Conservation (phyloP, 2,329 filamentous ascomycete genomes). For the Chrysoporthe austroafricana region DNA sequence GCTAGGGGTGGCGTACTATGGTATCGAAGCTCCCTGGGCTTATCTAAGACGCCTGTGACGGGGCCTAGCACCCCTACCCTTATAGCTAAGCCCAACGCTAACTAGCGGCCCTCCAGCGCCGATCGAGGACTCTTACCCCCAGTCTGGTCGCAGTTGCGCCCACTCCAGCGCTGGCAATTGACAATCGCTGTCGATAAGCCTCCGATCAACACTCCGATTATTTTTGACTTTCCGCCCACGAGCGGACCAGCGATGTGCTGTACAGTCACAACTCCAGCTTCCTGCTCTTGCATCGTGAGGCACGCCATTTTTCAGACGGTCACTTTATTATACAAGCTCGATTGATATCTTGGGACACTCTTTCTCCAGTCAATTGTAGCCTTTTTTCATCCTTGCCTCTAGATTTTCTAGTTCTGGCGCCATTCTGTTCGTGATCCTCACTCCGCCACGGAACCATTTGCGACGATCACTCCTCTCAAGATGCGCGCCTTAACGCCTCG, state of each 20-base stretch:
- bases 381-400: neutral
- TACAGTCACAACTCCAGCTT: conserved; percentile 4
- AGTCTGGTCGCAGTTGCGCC: neutral
- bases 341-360: conserved; percentile 5
- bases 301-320: conserved; percentile 3
- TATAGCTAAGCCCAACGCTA: conserved; percentile 1
- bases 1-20: neutral
- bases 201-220: conserved; percentile 13
- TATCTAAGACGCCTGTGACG: conserved; percentile 19
- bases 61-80: conserved; percentile 1
- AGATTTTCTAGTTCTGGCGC: neutral
- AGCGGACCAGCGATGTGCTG: neutral
- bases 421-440: neutral
- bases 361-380: neutral
- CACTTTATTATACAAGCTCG: neutral
- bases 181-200: neutral
- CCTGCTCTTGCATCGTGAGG: neutral
- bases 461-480: conserved; percentile 40
- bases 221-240: conserved; percentile 5
- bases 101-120: conserved; percentile 20
- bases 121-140: conserved; percentile 7
- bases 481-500: conserved; percentile 50
- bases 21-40: conserved; percentile 12
- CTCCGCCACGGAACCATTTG: neutral
- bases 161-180: conserved; percentile 6